Conservation (phyloP, 1,284 basidiomycete genomes). For the Austroboletus sp. region DNA sequence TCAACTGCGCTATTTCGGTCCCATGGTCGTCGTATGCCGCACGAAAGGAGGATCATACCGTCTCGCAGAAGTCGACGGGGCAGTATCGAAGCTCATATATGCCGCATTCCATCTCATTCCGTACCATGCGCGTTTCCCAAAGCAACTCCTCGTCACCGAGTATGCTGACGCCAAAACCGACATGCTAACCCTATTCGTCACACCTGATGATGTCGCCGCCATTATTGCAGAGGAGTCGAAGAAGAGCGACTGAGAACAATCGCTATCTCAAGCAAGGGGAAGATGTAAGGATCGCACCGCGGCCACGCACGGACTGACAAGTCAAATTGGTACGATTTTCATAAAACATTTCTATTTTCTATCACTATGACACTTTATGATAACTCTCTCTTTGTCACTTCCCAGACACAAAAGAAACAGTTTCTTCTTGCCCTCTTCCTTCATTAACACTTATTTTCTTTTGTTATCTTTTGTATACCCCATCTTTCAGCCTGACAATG, state of each 20-base stretch:
- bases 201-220: no score
- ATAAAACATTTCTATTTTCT: no score
- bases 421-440: no score
- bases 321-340: no score
- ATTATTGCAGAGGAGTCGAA: neutral
- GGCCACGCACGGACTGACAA: no score
- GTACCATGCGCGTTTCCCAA: constrained; percentile 6
- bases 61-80: constrained; percentile 26
- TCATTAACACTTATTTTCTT: no score
- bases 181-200: neutral
- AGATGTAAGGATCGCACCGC: neutral
- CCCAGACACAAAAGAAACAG: no score
- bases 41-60: constrained; percentile 29
- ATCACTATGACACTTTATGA: no score
- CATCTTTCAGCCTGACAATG: no score
- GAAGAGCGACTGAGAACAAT: neutral
- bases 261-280: neutral
- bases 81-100: constrained; percentile 16
- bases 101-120: constrained; percentile 18
- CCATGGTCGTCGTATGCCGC: constrained; percentile 26
- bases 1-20: constrained; percentile 28
- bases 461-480: no score
- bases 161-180: neutral
- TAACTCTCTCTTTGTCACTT: no score
- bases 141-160: neutral